phyloP scores from a whole-genome alignment of 2,329 filamentous ascomycete genomes.

The Cryoendolithus antarcticus region DNA sequence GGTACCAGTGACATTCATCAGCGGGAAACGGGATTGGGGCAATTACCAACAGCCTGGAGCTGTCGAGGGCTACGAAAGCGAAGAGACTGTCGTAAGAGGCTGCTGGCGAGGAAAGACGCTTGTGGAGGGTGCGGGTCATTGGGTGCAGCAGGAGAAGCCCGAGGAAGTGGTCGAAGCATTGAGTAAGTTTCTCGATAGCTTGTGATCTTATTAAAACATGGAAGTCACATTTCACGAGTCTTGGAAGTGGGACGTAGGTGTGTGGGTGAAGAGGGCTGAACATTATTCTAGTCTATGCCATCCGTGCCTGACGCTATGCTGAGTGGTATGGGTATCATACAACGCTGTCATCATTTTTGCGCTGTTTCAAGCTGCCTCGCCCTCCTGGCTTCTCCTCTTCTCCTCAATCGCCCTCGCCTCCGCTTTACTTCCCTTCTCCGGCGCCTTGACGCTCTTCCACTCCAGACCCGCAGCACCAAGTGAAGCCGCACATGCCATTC shows the following conservation, averaged over 20 bases:
- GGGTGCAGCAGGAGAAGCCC: slow-evolving; percentile 56
- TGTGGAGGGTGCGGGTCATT: slow-evolving; percentile 53
- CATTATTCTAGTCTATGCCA: no score
- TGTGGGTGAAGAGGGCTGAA: no score
- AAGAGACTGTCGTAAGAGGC: slow-evolving; percentile 18
- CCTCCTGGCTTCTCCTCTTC: slow-evolving; percentile 1
- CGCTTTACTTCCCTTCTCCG: not conserved
- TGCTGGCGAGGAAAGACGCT: slow-evolving; percentile 44
- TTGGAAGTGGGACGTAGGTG: no score
- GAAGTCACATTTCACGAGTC: no score
- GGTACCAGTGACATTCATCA: slow-evolving; percentile 48
- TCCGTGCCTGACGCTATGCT: no score
- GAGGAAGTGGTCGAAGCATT: slow-evolving; percentile 40
- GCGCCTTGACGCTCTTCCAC: slow-evolving; percentile 13
- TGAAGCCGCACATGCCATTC: slow-evolving; percentile 9
- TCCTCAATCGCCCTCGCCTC: not conserved
- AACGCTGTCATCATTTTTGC: no score
- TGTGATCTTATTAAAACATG: slow-evolving; percentile 3
- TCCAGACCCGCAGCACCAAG: slow-evolving; percentile 17
- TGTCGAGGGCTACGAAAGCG: slow-evolving; percentile 42
- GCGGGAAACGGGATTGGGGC: slow-evolving; percentile 53
- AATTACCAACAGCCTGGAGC: slow-evolving; percentile 55
- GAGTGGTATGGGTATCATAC: no score
- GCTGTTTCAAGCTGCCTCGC: no score
- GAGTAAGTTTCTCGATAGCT: slow-evolving; percentile 27